A percentile compares a stretch with the other conserved stretches of the same genome.
These are phyloP conservation scores for Rhododendron simsii DNA, from an alignment of 148 eudicot species.

Conservation along the genomic window DNA sequence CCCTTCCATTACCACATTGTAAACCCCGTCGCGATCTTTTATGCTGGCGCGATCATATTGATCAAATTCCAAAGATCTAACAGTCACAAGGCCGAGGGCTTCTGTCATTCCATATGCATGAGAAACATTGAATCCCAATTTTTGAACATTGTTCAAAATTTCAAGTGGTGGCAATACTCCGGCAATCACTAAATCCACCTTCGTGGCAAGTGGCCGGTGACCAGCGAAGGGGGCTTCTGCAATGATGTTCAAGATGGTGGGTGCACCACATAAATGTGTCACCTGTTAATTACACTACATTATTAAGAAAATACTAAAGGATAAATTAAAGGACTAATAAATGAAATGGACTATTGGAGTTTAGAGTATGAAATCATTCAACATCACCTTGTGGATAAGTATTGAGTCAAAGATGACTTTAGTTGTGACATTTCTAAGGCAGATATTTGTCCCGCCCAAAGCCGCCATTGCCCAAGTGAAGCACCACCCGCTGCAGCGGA, in stretches of 20 bases:
- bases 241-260: constrained; percentile 48
- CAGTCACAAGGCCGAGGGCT: constrained; percentile 25
- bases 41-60: neutral
- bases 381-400: constrained; percentile 30
- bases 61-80: neutral
- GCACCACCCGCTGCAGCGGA: constrained; percentile 55
- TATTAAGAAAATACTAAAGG: neutral
- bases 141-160: constrained; percentile 15
- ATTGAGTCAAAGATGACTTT: constrained; percentile 37
- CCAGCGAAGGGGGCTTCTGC: constrained; percentile 21
- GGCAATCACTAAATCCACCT: constrained; percentile 43
- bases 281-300: neutral
- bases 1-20: constrained; percentile 23
- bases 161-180: constrained; percentile 53
- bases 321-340: neutral
- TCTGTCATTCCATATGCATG: constrained; percentile 43
- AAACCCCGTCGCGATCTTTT: constrained; percentile 3
- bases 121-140: constrained; percentile 22
- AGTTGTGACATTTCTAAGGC: constrained; percentile 42
- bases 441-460: constrained; percentile 61
- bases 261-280: constrained; percentile 60
- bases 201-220: constrained; percentile 16
- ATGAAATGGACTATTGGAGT: neutral
- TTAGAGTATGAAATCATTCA: neutral
- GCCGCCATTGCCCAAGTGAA: constrained; percentile 67